A percentile compares a stretch with the other conserved stretches of the same genome.
Evolutionary conservation across 2,329 filamentous ascomycete genomes (phyloP).

Genomic region (Cyphellophora europaea): DNA sequence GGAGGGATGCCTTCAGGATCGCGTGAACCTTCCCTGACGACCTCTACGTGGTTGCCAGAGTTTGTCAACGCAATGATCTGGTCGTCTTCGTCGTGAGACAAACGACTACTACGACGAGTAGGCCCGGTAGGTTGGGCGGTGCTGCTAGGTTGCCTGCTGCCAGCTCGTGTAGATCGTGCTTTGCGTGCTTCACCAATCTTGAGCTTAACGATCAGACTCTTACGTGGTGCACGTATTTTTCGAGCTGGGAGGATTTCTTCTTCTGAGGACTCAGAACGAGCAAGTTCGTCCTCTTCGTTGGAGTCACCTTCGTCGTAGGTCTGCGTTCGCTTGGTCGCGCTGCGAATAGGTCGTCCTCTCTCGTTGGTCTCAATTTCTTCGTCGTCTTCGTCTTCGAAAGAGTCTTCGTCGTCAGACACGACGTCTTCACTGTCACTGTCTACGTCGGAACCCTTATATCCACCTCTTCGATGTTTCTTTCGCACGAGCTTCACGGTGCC

Average conservation of each 20-base stretch:
- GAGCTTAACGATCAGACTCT: constrained; percentile 4
- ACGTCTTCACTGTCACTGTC: constrained; percentile 37
- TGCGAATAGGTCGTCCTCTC: constrained; percentile 47
- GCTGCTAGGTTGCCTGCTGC: constrained; percentile 19
- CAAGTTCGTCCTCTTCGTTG: constrained; percentile 17
- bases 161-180: constrained; percentile 23
- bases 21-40: constrained; percentile 44
- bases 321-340: constrained; percentile 44
- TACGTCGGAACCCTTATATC: constrained; percentile 26
- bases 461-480: constrained; percentile 26
- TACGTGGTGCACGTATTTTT: constrained; percentile 16
- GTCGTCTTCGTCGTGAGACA: constrained; percentile 47
- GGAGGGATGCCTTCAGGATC: constrained; percentile 39
- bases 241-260: constrained; percentile 12
- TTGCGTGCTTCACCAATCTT: constrained; percentile 19
- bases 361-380: constrained; percentile 43
- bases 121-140: constrained; percentile 19
- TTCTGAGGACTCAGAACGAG: constrained; percentile 18
- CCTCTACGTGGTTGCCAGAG: constrained; percentile 48
- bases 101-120: constrained; percentile 46
- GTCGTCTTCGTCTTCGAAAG: constrained; percentile 32
- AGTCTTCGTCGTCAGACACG: constrained; percentile 33
- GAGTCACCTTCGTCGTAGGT: constrained; percentile 47
- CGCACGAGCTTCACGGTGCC: constrained; percentile 22
- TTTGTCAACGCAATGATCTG: constrained; percentile 49